phyloP scores from a whole-genome alignment of 108 stramenopile genomes.

The Pseudonitzschia multiseries region DNA sequence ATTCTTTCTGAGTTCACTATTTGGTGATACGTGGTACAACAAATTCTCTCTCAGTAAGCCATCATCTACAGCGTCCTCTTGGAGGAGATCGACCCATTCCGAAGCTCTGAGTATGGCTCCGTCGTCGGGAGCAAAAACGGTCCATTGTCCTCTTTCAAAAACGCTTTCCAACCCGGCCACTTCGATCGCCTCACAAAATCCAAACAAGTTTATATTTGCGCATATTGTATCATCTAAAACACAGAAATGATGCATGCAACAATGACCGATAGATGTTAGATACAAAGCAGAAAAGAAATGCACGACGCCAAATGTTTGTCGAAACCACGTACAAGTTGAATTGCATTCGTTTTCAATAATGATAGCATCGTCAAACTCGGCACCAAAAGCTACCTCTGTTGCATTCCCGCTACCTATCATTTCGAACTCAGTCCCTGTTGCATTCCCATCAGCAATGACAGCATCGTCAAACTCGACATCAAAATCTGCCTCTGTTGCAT shows the following conservation, averaged over 20 bases:
- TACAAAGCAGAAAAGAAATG: neutral
- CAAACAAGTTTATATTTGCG: neutral
- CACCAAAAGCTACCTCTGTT: too few relatives aligned
- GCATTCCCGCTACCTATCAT: too few relatives aligned
- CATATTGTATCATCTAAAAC: conserved; percentile 10
- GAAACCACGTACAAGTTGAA: conserved; percentile 8
- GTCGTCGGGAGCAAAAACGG: conserved; percentile 3
- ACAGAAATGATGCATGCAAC: neutral
- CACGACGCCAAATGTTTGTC: neutral
- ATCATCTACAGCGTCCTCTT: neutral
- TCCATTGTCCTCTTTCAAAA: conserved; percentile 3
- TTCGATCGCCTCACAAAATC: conserved; percentile 8
- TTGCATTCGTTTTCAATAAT: conserved; percentile 1
- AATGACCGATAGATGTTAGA: neutral
- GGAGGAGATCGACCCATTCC: neutral
- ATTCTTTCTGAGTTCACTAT: neutral
- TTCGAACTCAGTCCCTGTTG: too few relatives aligned
- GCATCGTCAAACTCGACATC: too few relatives aligned
- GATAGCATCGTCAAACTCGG: neutral
- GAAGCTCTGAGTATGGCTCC: neutral
- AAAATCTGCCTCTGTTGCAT: too few relatives aligned
- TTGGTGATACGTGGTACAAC: neutral
- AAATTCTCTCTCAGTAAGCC: neutral
- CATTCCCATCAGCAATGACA: neutral
- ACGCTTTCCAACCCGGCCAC: conserved; percentile 4